Conservation (phyloP, 2,329 filamentous ascomycete species). For the Clonostachys rosea region DNA sequence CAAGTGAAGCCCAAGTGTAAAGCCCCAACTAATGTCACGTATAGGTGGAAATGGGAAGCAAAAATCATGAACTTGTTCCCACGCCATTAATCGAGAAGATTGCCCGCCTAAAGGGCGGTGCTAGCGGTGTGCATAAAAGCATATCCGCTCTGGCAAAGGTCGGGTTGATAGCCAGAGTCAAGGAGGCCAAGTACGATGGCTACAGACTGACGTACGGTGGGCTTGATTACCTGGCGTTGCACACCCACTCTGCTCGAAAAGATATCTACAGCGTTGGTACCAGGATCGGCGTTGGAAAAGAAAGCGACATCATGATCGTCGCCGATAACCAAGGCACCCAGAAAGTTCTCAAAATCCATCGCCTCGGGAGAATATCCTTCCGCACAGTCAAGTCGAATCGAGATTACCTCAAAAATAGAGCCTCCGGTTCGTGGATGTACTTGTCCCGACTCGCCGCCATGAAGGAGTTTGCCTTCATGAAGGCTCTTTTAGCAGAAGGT, state of each 20-base stretch:
- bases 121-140: constrained; percentile 74
- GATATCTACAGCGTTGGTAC: constrained; percentile 89
- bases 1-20: neutral
- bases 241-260: constrained; percentile 77
- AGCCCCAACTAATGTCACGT: constrained; percentile 12
- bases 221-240: constrained; percentile 93
- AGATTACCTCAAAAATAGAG: constrained; percentile 84
- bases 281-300: constrained; percentile 93
- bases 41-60: constrained; percentile 88
- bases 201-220: constrained; percentile 96
- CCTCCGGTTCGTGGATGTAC: constrained; percentile 93
- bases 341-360: constrained; percentile 89
- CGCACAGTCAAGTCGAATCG: constrained; percentile 93
- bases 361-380: constrained; percentile 93
- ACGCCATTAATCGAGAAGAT: constrained; percentile 83
- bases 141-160: constrained; percentile 92
- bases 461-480: constrained; percentile 95
- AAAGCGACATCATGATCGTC: constrained; percentile 94
- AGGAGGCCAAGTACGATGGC: constrained; percentile 96
- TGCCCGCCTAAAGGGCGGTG: constrained; percentile 73
- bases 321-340: constrained; percentile 75
- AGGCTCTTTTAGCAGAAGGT: constrained; percentile 73
- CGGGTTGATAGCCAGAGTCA: constrained; percentile 84
- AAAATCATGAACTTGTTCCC: constrained; percentile 95
- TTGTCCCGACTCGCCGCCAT: constrained; percentile 87